These are phyloP conservation scores for Citrullus mucosospermus DNA, from an alignment of 306 rosid genomes.

Conservation along the genomic window DNA sequence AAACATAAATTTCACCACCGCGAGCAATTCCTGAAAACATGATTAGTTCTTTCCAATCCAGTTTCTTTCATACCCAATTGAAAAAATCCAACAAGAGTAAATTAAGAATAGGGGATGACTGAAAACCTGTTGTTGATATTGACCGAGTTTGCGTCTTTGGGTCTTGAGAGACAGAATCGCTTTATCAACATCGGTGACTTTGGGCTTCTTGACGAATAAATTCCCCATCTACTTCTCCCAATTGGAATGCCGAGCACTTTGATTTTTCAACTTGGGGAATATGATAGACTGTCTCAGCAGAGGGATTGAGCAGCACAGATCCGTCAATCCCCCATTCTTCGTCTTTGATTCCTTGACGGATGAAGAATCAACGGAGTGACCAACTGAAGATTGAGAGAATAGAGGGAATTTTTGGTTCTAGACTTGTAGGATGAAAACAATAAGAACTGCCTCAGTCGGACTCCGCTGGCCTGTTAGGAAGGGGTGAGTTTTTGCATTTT, in stretches of 20 bases:
- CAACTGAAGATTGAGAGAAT: too few species aligned
- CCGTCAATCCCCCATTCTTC: slow-evolving; percentile 5
- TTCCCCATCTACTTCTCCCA: slow-evolving; percentile 54
- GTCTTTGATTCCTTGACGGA: background rate
- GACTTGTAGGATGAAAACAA: too few species aligned
- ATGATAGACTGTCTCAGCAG: background rate
- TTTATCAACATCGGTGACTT: slow-evolving; percentile 88
- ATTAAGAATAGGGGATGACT: background rate
- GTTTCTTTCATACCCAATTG: background rate
- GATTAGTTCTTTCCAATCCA: background rate
- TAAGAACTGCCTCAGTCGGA: too few species aligned
- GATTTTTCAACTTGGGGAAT: background rate
- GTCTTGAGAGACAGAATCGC: slow-evolving; percentile 94
- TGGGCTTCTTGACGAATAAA: slow-evolving; percentile 83
- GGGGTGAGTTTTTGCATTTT: too few species aligned
- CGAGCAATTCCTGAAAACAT: background rate
- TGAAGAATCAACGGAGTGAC: background rate
- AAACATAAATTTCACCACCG: background rate
- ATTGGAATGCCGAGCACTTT: background rate
- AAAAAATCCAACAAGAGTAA: background rate
- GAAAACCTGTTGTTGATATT: slow-evolving; percentile 78
- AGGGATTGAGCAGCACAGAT: slow-evolving; percentile 3
- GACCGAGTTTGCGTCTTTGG: slow-evolving; percentile 89
- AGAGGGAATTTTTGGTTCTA: too few species aligned
- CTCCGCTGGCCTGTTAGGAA: too few species aligned